Conservation (phyloP, 1,139 yeast genomes). For the Nakaseomyces nivariensis region DNA sequence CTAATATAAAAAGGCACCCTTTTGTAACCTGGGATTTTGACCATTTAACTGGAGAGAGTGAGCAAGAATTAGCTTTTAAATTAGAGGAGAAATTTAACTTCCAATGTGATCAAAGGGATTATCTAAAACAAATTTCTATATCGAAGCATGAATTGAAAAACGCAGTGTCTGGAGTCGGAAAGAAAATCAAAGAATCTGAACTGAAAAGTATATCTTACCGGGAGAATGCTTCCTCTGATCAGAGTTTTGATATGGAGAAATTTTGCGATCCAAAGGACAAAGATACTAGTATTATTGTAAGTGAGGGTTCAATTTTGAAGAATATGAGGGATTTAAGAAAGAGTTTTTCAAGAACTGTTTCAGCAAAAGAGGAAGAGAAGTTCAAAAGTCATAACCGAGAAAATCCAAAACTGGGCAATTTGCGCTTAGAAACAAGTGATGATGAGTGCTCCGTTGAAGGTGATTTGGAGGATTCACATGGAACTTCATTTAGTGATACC, state of each 20-base stretch:
- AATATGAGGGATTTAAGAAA: conserved; percentile 7
- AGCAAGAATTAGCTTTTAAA: conserved; percentile 11
- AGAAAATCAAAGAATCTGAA: conserved; percentile 50
- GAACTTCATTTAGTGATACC: not conserved
- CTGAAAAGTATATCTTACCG: conserved; percentile 38
- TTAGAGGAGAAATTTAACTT: conserved; percentile 17
- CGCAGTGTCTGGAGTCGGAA: conserved; percentile 75
- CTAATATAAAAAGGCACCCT: conserved; percentile 70
- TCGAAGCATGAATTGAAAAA: conserved; percentile 58
- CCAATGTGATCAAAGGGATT: conserved; percentile 23
- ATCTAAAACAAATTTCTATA: conserved; percentile 41
- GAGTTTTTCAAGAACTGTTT: not conserved
- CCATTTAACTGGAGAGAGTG: conserved; percentile 12
- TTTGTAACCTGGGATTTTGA: conserved; percentile 37
- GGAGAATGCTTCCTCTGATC: conserved; percentile 2
- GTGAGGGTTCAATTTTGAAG: conserved; percentile 13
- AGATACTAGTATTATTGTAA: conserved; percentile 11
- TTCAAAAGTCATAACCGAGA: not conserved
- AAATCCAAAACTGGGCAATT: not conserved
- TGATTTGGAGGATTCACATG: conserved; percentile 34
- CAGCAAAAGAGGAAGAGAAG: not conserved
- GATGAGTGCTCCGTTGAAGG: conserved; percentile 39
- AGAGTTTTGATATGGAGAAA: conserved; percentile 1
- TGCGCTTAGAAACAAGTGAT: not conserved
- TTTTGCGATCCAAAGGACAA: conserved; percentile 1